These are phyloP conservation scores for Maudiozyma humilis DNA, from an alignment of 1,139 yeast species.

Conservation along the genomic window DNA sequence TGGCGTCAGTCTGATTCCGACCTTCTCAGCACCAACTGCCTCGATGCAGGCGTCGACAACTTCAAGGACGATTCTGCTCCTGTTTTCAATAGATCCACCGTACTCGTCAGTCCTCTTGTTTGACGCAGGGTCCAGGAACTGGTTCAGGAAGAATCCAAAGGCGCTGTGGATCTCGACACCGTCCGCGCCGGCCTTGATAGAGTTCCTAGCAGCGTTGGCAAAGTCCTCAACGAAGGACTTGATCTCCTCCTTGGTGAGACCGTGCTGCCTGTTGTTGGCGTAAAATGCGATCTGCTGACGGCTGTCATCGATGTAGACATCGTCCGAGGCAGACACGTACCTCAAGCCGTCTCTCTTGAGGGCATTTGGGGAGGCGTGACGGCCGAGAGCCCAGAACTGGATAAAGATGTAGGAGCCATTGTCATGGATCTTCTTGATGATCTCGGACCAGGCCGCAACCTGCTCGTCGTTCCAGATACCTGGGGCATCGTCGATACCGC, in stretches of 20 bases:
- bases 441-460: conserved; percentile 1
- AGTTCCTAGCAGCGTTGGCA: conserved; percentile 32
- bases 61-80: conserved; percentile 48
- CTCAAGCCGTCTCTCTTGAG: conserved; percentile 32
- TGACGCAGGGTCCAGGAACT: conserved; percentile 41
- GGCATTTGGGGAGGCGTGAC: conserved; percentile 39
- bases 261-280: conserved; percentile 28
- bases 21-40: conserved; percentile 44
- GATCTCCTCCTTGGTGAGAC: conserved; percentile 31
- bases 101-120: conserved; percentile 57
- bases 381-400: conserved; percentile 56
- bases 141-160: conserved; percentile 57
- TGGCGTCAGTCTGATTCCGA: too few relatives aligned
- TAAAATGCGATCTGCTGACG: conserved; percentile 27
- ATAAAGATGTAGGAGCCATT: conserved; percentile 37
- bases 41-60: conserved; percentile 43
- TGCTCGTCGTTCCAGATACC: conserved; percentile 5
- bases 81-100: conserved; percentile 58
- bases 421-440: conserved; percentile 31
- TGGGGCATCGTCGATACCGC: conserved; percentile 53
- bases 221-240: too few relatives aligned
- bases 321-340: conserved; percentile 31
- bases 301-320: conserved; percentile 30
- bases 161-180: conserved; percentile 60
- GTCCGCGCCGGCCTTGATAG: conserved; percentile 50